Evolutionary conservation across 768 basidiomycete species (phyloP), one percentile per base, ranked within the genome.

Genomic region (Sarcodon aspratus): DNA sequence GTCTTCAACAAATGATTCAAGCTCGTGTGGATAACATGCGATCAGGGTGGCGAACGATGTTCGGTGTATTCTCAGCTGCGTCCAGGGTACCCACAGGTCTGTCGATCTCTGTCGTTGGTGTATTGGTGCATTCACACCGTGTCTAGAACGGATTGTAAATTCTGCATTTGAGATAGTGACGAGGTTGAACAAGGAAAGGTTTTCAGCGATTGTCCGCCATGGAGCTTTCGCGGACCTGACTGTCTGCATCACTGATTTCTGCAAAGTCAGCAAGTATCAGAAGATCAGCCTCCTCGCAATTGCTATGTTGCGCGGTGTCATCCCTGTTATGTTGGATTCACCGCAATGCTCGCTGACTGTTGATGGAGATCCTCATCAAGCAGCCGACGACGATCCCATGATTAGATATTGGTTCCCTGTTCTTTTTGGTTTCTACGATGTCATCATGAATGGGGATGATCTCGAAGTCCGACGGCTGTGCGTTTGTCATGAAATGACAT

Each of bases 391-490:
- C 51, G 95, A 96, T 52, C 80, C 78, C 31, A 94, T 93, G 88
- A 85, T 97, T 66, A 85, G 82, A 57, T 97, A 84, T 65, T 99
- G 96, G 96, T 93, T 88, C 70, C 96, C 96, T 0, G 81, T 91
- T 1, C 71, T 98, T 35, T 95, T 98, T 60, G 86, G 88, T n/a
- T 98, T 97, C 70, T 97, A 94, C 66, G 96, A 98, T 63, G 95
- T 99, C 48, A 95, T 99, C 62, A 98, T 99, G 95, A 98, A 96
- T 53, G 96, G 92, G 13, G 96, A 98, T 63, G 96, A 99, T 60
- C 69, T 99, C 27, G 96, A 99, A 76, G 93, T 99, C 47, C 81
- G 96, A 57, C 78, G 94, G 60, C 65, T 97, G 96, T 99, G 61
- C 69, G 91, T 10, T 48, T 9, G 40, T 13, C 9, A 33, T 27